These are phyloP conservation scores for Fraxinus anomala DNA, from an alignment of 257 asterid species.

Conservation along the genomic window DNA sequence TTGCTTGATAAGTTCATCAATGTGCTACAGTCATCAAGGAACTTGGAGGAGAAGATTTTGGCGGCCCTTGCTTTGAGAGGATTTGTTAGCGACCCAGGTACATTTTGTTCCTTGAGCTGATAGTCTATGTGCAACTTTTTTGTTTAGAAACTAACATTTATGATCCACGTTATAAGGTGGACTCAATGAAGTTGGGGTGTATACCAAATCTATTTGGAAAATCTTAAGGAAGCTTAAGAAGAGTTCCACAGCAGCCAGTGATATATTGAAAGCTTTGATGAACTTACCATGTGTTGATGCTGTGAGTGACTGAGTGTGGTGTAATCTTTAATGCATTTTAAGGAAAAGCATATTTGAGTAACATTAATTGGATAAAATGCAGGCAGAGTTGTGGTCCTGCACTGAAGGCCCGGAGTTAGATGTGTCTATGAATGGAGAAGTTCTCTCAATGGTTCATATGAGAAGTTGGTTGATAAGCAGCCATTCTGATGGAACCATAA, in stretches of 20 bases:
- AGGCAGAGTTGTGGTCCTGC: conserved; percentile 81
- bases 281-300: conserved; percentile 65
- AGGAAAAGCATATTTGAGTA: background rate
- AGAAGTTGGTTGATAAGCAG: conserved; percentile 60
- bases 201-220: conserved; percentile 64
- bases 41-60: conserved; percentile 71
- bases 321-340: background rate
- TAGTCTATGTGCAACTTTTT: background rate
- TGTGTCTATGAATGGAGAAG: conserved; percentile 69
- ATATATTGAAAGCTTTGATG: conserved; percentile 69
- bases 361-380: conserved; percentile 27
- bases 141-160: conserved; percentile 13
- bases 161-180: conserved; percentile 42
- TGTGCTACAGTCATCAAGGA: conserved; percentile 74
- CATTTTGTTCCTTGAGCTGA: conserved; percentile 4
- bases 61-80: conserved; percentile 73
- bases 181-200: conserved; percentile 49
- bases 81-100: conserved; percentile 66
- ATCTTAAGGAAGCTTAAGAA: conserved; percentile 65
- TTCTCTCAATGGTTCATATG: conserved; percentile 57
- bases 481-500: conserved; percentile 83
- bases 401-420: conserved; percentile 71
- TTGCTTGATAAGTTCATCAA: conserved; percentile 70
- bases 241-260: conserved; percentile 52
- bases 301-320: conserved; percentile 44